These are phyloP conservation scores for Carex kokanica DNA, from an alignment of 176 grass and related monocot genomes.

Conservation along the genomic window DNA sequence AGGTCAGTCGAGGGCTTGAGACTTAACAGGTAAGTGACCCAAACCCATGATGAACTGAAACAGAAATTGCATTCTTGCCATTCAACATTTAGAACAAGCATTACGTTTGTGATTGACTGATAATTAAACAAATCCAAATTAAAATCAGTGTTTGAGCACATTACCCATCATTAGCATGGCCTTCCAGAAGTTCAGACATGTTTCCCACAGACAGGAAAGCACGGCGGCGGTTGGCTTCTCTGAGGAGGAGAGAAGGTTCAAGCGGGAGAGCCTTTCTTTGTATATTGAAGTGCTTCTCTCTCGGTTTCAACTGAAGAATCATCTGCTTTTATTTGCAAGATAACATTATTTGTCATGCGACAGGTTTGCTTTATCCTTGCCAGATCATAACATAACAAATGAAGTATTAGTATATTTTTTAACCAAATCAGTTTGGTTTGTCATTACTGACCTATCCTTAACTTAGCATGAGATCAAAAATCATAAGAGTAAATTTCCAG, in stretches of 20 bases:
- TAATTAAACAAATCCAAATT: not conserved
- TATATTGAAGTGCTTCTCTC: constrained; percentile 94
- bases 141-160: not conserved
- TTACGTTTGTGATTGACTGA: not conserved
- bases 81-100: not conserved
- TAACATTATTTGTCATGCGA: constrained; percentile 31
- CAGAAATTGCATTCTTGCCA: not conserved
- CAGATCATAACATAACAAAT: not conserved
- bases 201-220: constrained; percentile 98
- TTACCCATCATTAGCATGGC: constrained; percentile 69
- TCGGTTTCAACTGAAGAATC: constrained; percentile 81
- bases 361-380: not conserved
- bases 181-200: constrained; percentile 68
- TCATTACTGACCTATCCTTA: not conserved
- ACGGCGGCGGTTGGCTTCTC: constrained; percentile 92
- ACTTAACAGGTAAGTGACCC: not conserved
- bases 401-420: constrained; percentile 4
- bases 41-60: not conserved
- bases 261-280: constrained; percentile 78
- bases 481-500: constrained; percentile 22
- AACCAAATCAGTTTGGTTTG: not conserved
- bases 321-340: constrained; percentile 46
- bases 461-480: constrained; percentile 32
- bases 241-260: constrained; percentile 89
- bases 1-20: not conserved